These are phyloP conservation scores for Aspergillus ruber DNA, from an alignment of 2,329 filamentous ascomycete genomes.

Conservation along the genomic window DNA sequence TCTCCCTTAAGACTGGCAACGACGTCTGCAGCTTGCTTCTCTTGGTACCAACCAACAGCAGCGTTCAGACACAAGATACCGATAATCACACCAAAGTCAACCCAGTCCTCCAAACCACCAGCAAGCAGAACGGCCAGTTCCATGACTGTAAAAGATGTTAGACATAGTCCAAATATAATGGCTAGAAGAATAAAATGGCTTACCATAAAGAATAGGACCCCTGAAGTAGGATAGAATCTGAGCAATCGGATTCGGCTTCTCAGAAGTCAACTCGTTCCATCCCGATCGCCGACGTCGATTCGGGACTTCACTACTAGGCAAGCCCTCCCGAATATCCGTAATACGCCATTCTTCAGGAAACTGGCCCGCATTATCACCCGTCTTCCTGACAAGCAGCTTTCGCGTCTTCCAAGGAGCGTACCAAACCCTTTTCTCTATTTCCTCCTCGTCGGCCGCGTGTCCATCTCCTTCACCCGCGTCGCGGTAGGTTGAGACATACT, in stretches of 20 bases:
- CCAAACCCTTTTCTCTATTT: constrained; percentile 48
- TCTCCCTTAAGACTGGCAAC: constrained; percentile 71
- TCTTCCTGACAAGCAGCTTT: constrained; percentile 21
- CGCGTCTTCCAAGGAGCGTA: constrained; percentile 53
- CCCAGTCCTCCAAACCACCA: constrained; percentile 67
- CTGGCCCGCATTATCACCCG: constrained; percentile 23
- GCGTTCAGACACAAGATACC: constrained; percentile 70
- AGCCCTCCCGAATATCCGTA: constrained; percentile 61
- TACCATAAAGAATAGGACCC: constrained; percentile 71
- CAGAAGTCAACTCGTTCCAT: constrained; percentile 69
- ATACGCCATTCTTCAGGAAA: constrained; percentile 62
- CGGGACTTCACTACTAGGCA: constrained; percentile 54
- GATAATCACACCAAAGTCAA: constrained; percentile 72
- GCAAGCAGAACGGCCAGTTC: constrained; percentile 68
- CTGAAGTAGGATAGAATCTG: constrained; percentile 70
- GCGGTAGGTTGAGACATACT: constrained; percentile 61
- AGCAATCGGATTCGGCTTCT: constrained; percentile 68
- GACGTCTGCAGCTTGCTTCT: constrained; percentile 73
- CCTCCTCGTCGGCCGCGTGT: constrained; percentile 26
- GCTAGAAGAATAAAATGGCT: constrained; percentile 20
- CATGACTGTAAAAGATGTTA: constrained; percentile 48
- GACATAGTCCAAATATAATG: background rate
- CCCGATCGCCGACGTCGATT: constrained; percentile 58
- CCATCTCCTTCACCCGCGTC: constrained; percentile 43
- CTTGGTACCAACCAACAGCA: constrained; percentile 72